These are phyloP conservation scores for Hebeloma cylindrosporum DNA, from an alignment of 768 basidiomycete species.

Conservation along the genomic window DNA sequence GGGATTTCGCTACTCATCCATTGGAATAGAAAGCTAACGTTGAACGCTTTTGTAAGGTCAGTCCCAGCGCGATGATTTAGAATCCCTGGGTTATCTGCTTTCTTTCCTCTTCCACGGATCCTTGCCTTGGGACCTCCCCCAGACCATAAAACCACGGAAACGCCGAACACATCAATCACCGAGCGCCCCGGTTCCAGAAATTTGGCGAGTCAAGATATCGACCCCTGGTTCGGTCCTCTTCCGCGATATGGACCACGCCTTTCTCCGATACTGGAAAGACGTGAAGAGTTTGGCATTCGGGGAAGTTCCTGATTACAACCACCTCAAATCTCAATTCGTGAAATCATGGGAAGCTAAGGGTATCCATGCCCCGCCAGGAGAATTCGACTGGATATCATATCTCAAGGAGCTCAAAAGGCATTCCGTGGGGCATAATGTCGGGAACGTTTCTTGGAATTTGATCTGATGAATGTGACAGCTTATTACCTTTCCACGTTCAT, in stretches of 20 bases:
- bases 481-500: no score
- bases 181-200: background rate
- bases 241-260: conserved; percentile 26
- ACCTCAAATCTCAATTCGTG: conserved; percentile 23
- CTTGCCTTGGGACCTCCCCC: conserved; percentile 30
- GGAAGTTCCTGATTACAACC: conserved; percentile 29
- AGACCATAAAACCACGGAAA: background rate
- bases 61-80: conserved; percentile 37
- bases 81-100: conserved; percentile 36
- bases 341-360: conserved; percentile 19
- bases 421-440: no score
- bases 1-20: background rate
- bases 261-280: conserved; percentile 31
- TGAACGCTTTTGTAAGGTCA: conserved; percentile 21
- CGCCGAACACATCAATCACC: background rate
- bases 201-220: conserved; percentile 30
- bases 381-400: conserved; percentile 15
- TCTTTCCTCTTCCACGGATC: conserved; percentile 31
- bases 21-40: background rate
- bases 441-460: no score
- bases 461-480: no score
- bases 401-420: background rate
- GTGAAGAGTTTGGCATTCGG: conserved; percentile 31
- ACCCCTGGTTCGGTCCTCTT: conserved; percentile 28
- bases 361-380: conserved; percentile 10